Conservation (phyloP, 177 flowering plant genomes). For the Vitis hybrid region DNA sequence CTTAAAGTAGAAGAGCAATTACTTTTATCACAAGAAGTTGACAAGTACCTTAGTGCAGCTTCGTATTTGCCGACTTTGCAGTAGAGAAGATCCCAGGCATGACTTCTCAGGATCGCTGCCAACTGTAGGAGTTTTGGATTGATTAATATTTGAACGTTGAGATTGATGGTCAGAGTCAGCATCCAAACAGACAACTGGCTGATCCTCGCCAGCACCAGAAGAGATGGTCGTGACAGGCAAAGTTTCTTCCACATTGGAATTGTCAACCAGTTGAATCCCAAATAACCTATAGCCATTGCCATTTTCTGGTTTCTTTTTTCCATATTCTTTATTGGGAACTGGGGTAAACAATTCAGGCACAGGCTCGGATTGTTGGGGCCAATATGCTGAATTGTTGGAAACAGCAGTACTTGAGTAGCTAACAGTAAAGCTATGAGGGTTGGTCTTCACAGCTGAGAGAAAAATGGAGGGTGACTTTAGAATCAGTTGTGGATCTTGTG, state of each 20-base stretch:
- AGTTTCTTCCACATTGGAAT: neutral
- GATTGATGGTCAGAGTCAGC: neutral
- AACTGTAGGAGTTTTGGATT: neutral
- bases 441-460: neutral
- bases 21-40: too few relatives aligned
- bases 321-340: neutral
- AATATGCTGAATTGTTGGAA: neutral
- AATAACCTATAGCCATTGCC: slow-evolving; percentile 1
- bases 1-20: too few relatives aligned
- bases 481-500: neutral
- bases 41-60: neutral
- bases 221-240: neutral
- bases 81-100: neutral
- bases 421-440: neutral
- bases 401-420: neutral
- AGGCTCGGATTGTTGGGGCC: neutral
- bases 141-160: slow-evolving; percentile 3
- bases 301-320: neutral
- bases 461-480: neutral
- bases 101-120: neutral
- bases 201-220: neutral
- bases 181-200: neutral
- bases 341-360: neutral
- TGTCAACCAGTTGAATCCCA: neutral
- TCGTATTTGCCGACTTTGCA: slow-evolving; percentile 1